Base-by-base conservation (phyloP, 768 basidiomycete species). In the Suillus luteus region DNA sequence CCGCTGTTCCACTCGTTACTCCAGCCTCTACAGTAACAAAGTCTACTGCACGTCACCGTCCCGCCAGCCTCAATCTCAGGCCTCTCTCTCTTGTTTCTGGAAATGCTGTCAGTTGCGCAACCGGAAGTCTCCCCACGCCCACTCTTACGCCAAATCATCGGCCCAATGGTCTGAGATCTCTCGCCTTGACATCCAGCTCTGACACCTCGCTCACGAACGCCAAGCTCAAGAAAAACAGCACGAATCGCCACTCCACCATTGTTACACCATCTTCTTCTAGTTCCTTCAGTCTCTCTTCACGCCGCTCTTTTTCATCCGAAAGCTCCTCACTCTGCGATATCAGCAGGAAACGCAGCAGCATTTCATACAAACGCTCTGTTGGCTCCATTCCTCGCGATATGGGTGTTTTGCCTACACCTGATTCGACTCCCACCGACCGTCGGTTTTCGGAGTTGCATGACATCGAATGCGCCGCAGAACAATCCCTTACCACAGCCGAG, bases 11-110 rank as follows among this genome's bases (percentile, higher is more conserved):
- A 58, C 70, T 75, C 22, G 66, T 72, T 17, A 64, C 72, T 44
- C 71, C 75, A n/a, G 74, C 77, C n/a, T 72, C 71, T 35, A 68
- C 75, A 49, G 66, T 77, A 41, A 72, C 73, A 17, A 82, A 81
- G 46, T 71, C 79, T 14, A 71, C 80, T 11, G 62, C 74, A 57
- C 86, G 87, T 51, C 85, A 81, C 58, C 88, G 90, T 51, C 91
- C 90, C n/a, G 80, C 85, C 27, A 86, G 80, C 66, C 81, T 84
- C 58, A 86, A 83, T 67, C 79, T 93, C 38, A 88, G 89, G 17
- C 91, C 91, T 17, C 78, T 93, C 60, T 87, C 91, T 2, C 82
- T 92, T 48, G 86, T 85, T 1, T 83, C 85, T 24, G 85, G 86
- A 48, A 83, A 72, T 63, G 73, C 87, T 27, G 67, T 74, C 9